phyloP scores from a whole-genome alignment of 495 filamentous ascomycete species.

The Podospora appendiculata region DNA sequence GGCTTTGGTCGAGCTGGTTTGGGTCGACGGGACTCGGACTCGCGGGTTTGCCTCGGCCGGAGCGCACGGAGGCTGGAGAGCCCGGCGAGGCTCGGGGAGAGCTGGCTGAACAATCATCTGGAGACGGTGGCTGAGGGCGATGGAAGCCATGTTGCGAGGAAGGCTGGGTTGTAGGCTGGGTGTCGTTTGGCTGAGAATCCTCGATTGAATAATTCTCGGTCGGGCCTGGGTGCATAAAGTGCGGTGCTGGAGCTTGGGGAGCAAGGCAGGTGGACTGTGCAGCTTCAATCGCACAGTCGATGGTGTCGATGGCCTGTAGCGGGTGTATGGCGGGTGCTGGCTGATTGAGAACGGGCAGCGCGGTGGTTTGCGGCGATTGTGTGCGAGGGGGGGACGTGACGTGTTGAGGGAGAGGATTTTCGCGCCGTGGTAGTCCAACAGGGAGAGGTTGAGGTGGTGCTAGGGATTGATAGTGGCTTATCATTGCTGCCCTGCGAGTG shows the following conservation, averaged over 20 bases:
- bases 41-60: conserved; percentile 7
- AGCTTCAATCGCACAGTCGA: conserved; percentile 28
- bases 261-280: conserved; percentile 58
- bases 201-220: conserved; percentile 54
- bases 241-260: conserved; percentile 31
- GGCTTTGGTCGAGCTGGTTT: conserved; percentile 26
- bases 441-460: too few relatives aligned
- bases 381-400: too few relatives aligned
- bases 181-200: conserved; percentile 32
- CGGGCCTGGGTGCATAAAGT: conserved; percentile 88
- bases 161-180: conserved; percentile 29
- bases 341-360: too few relatives aligned
- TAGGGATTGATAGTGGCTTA: too few relatives aligned
- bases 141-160: conserved; percentile 70
- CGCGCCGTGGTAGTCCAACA: too few relatives aligned
- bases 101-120: conserved; percentile 20
- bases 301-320: background rate
- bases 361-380: too few relatives aligned
- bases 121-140: conserved; percentile 40
- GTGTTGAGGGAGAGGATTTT: too few relatives aligned
- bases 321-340: too few relatives aligned
- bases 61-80: conserved; percentile 20
- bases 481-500: too few relatives aligned
- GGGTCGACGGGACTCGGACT: conserved; percentile 19
- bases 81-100: conserved; percentile 12